A percentile compares a stretch with the other conserved stretches of the same genome.
phyloP scores from a whole-genome alignment of 179 eudicot species.

The Spergularia azorica region DNA sequence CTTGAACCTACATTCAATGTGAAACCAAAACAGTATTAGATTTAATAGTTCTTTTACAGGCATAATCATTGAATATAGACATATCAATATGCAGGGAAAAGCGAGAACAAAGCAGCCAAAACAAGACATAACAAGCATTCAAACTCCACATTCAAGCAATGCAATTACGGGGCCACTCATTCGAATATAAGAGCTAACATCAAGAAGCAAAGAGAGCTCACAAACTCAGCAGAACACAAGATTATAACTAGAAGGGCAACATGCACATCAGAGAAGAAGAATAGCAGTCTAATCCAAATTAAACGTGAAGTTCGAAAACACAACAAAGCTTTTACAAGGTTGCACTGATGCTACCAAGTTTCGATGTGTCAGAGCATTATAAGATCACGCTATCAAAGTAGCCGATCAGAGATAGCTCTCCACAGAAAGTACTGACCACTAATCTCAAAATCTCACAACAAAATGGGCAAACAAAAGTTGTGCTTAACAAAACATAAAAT shows the following conservation, averaged over 20 bases:
- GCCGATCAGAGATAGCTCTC: not conserved
- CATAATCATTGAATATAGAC: not conserved
- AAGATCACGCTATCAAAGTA: not conserved
- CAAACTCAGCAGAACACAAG: not conserved
- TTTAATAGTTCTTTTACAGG: not conserved
- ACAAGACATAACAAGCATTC: slow-evolving; percentile 4
- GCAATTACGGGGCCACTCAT: not conserved
- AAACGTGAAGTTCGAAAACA: not conserved
- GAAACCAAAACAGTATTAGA: slow-evolving; percentile 13
- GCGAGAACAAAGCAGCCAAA: not conserved
- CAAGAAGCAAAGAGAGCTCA: not conserved
- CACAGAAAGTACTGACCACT: not conserved
- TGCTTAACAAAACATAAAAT: not conserved
- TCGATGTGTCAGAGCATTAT: not conserved
- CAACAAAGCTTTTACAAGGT: no score
- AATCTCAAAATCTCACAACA: not conserved
- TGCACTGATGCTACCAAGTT: not conserved
- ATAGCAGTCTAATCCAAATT: not conserved
- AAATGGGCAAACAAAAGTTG: not conserved
- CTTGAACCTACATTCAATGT: slow-evolving; percentile 64
- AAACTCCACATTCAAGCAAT: not conserved
- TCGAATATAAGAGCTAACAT: not conserved
- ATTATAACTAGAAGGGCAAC: not conserved
- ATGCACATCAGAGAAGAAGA: slow-evolving; percentile 10
- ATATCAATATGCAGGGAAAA: not conserved